Evolutionary conservation across 768 basidiomycete species (phyloP).

Genomic region (Cyclocybe cylindracea): DNA sequence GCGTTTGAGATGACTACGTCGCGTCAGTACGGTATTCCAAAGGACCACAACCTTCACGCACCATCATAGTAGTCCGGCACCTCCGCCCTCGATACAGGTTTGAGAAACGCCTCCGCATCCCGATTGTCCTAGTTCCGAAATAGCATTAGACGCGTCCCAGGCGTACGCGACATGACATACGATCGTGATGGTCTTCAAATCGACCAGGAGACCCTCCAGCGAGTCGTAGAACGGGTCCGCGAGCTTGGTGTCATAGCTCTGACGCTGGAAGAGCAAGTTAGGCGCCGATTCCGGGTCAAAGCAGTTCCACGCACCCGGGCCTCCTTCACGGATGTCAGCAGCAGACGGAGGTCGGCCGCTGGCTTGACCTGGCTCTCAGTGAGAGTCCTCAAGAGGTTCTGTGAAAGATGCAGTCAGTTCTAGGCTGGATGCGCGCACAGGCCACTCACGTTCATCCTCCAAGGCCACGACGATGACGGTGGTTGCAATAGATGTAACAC

Average conservation of each 20-base stretch:
- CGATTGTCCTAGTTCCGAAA: constrained; percentile 66
- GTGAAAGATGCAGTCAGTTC: constrained; percentile 2
- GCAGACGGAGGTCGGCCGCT: constrained; percentile 75
- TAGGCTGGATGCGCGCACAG: constrained; percentile 24
- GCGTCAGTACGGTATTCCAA: background rate
- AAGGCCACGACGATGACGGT: constrained; percentile 13
- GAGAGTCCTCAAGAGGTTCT: constrained; percentile 92
- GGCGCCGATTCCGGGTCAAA: constrained; percentile 14
- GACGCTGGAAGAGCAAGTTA: constrained; percentile 26
- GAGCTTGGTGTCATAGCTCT: constrained; percentile 66
- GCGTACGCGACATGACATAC: constrained; percentile 36
- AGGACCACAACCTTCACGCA: constrained; percentile 34
- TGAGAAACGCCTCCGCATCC: constrained; percentile 91
- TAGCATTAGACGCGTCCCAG: constrained; percentile 27
- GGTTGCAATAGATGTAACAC: constrained; percentile 11
- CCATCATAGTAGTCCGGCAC: constrained; percentile 94
- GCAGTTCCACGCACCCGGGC: constrained; percentile 65
- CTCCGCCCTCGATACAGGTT: constrained; percentile 88
- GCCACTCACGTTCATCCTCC: constrained; percentile 47
- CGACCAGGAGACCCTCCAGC: constrained; percentile 82
- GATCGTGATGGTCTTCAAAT: constrained; percentile 79
- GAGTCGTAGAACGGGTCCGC: constrained; percentile 93
- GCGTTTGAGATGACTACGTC: constrained; percentile 84
- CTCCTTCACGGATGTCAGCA: constrained; percentile 86
- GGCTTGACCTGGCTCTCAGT: constrained; percentile 74